phyloP scores from a whole-genome alignment of 2,329 filamentous ascomycete species.

The Botryosphaeria agaves region DNA sequence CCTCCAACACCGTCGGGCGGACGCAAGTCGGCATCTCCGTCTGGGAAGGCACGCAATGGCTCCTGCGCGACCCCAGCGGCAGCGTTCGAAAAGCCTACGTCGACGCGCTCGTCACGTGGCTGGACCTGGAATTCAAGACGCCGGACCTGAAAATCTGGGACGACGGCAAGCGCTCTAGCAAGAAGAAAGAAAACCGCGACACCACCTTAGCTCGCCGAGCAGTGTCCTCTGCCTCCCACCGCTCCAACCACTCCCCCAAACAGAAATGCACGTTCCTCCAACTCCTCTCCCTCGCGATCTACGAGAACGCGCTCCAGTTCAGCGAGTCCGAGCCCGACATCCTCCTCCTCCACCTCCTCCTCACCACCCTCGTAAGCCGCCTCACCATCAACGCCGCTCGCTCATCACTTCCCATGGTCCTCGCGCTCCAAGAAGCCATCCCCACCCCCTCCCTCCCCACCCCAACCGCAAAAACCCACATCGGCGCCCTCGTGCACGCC shows the following conservation, averaged over 20 bases:
- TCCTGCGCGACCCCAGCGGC: slow-evolving; percentile 63
- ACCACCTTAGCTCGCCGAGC: slow-evolving; percentile 28
- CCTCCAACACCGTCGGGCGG: slow-evolving; percentile 41
- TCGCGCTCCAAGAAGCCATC: slow-evolving; percentile 75
- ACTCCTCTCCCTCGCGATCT: slow-evolving; percentile 71
- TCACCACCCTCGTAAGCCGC: slow-evolving; percentile 54
- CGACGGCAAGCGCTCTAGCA: slow-evolving; percentile 29
- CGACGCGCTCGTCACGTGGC: slow-evolving; percentile 70
- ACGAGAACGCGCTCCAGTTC: slow-evolving; percentile 66
- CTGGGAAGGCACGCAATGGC: slow-evolving; percentile 95
- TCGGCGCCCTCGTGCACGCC: slow-evolving; percentile 73
- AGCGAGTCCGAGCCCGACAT: slow-evolving; percentile 59
- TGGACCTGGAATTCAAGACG: slow-evolving; percentile 59
- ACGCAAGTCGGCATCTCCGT: slow-evolving; percentile 63
- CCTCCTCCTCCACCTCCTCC: slow-evolving; percentile 57
- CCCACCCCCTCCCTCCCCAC: slow-evolving; percentile 50
- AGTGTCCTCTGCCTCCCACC: slow-evolving; percentile 47
- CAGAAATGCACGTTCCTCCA: slow-evolving; percentile 57
- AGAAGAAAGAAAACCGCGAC: slow-evolving; percentile 18
- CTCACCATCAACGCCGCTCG: slow-evolving; percentile 70
- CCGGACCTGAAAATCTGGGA: slow-evolving; percentile 46
- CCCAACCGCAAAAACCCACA: slow-evolving; percentile 54
- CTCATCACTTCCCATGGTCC: slow-evolving; percentile 73
- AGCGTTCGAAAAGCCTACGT: slow-evolving; percentile 71
- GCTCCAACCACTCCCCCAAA: slow-evolving; percentile 36